Evolutionary conservation across 768 basidiomycete genomes (phyloP).

Genomic region (Russula brevipes): DNA sequence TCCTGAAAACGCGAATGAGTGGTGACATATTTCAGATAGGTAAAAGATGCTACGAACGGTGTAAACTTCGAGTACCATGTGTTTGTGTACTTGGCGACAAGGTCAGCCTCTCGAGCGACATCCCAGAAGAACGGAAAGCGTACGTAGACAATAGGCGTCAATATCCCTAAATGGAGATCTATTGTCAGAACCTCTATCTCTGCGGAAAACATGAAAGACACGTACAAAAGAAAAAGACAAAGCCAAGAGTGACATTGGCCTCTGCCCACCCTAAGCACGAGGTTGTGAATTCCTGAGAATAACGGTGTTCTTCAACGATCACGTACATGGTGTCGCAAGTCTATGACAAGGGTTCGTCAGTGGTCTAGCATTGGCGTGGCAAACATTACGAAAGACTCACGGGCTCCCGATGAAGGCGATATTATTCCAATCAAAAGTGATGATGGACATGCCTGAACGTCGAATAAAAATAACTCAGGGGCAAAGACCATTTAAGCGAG

Average conservation of each 20-base stretch:
- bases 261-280: constrained; percentile 55
- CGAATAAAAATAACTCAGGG: background rate
- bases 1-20: constrained; percentile 26
- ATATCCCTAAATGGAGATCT: constrained; percentile 32
- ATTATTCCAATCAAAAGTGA: constrained; percentile 79
- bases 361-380: background rate
- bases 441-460: constrained; percentile 50
- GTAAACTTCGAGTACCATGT: constrained; percentile 35
- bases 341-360: constrained; percentile 4
- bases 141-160: constrained; percentile 37
- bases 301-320: background rate
- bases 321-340: constrained; percentile 64
- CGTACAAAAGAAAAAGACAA: constrained; percentile 43
- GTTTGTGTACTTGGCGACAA: constrained; percentile 31
- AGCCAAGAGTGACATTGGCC: constrained; percentile 57
- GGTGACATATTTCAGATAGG: background rate
- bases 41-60: constrained; percentile 31
- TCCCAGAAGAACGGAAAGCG: background rate
- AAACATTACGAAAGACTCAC: constrained; percentile 8
- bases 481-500: background rate
- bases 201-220: background rate
- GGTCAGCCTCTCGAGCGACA: background rate
- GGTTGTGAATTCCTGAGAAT: background rate
- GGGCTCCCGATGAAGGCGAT: constrained; percentile 27
- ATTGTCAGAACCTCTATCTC: constrained; percentile 4